Percentiles rank a stretch among this genome's conserved stretches.
These are phyloP conservation scores for Hibiscus mutabilis DNA, from an alignment of 345 rosid species.

Conservation along the genomic window DNA sequence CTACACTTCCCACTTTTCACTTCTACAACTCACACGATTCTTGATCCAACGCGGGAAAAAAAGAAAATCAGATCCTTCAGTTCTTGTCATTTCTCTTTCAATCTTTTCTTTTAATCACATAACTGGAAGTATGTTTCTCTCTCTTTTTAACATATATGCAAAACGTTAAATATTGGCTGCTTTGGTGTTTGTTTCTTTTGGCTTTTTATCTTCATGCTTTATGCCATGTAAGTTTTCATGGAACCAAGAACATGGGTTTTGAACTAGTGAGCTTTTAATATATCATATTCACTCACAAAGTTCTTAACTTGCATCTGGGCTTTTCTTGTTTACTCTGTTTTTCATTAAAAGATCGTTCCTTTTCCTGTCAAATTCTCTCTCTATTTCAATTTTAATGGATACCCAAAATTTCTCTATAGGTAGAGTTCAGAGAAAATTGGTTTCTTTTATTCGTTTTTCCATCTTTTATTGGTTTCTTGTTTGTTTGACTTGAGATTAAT, in stretches of 20 bases:
- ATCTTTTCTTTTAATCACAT: neutral
- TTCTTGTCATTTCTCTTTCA: neutral
- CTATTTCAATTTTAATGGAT: neutral
- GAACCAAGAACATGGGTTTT: neutral
- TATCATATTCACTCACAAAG: neutral
- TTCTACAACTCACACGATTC: neutral
- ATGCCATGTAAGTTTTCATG: neutral
- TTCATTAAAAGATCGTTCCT: conserved; percentile 3
- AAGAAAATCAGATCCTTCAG: neutral
- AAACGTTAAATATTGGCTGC: neutral
- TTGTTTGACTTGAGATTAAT: neutral
- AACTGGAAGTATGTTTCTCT: neutral
- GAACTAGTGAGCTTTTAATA: neutral
- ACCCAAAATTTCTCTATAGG: neutral
- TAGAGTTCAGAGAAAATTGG: neutral
- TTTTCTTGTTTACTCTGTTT: neutral
- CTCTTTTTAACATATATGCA: too few relatives aligned
- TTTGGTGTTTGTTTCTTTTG: neutral
- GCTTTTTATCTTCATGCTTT: neutral
- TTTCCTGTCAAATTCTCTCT: conserved; percentile 1
- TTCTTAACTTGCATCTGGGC: conserved; percentile 10
- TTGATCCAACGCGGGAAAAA: neutral
- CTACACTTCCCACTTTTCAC: neutral
- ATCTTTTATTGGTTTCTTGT: neutral
- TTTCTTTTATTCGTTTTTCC: neutral